A percentile compares a stretch with the other conserved stretches of the same genome.
phyloP scores from a whole-genome alignment of 805 yeast genomes.

The Candida yuanshanica region DNA sequence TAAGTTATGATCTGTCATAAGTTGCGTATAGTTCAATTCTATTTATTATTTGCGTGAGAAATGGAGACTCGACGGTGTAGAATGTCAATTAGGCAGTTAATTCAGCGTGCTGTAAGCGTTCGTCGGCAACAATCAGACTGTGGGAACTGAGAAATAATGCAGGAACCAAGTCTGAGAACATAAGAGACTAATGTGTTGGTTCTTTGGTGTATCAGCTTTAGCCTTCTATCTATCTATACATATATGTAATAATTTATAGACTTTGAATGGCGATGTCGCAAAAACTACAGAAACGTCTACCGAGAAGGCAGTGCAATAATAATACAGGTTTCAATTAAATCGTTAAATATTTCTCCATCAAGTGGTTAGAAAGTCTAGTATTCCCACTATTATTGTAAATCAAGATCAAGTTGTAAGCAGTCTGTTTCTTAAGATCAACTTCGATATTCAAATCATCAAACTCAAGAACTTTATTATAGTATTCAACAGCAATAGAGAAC shows the following conservation, averaged over 20 bases:
- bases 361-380: slow-evolving; percentile 49
- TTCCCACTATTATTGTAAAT: slow-evolving; percentile 78
- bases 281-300: too few species aligned
- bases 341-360: slow-evolving; percentile 61
- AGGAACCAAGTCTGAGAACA: too few species aligned
- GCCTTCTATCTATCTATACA: too few species aligned
- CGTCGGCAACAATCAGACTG: too few species aligned
- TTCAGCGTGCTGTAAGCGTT: too few species aligned
- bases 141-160: too few species aligned
- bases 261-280: too few species aligned
- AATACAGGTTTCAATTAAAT: slow-evolving; percentile 1
- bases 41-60: background rate
- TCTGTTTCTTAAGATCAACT: slow-evolving; percentile 62
- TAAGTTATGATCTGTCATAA: background rate
- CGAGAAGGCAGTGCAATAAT: background rate
- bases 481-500: slow-evolving; percentile 62
- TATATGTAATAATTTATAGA: too few species aligned
- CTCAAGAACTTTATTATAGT: slow-evolving; percentile 59
- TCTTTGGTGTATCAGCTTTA: too few species aligned
- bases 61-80: too few species aligned
- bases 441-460: slow-evolving; percentile 38
- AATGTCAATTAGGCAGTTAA: too few species aligned
- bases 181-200: too few species aligned
- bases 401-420: slow-evolving; percentile 79
- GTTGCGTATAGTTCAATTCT: background rate